A percentile compares a stretch with the other conserved stretches of the same genome.
These are phyloP conservation scores for Lotmaria passim DNA, from an alignment of 208 protist species.

Conservation along the genomic window DNA sequence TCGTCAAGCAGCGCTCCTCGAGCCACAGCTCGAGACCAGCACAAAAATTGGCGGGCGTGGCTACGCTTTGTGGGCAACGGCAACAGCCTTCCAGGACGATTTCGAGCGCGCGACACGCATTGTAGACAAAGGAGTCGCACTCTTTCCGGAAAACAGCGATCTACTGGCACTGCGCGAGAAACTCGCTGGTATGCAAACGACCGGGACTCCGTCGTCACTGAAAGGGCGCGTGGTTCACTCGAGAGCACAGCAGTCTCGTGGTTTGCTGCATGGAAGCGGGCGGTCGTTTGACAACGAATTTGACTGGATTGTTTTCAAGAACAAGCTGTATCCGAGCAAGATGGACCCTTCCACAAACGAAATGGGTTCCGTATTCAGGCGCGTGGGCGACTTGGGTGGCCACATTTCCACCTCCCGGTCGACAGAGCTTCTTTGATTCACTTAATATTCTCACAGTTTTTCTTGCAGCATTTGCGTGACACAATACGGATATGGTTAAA, in stretches of 20 bases:
- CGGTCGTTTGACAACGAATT: slow-evolving; percentile 86
- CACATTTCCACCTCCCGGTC: slow-evolving; percentile 82
- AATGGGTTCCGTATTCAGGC: slow-evolving; percentile 87
- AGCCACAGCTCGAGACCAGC: slow-evolving; percentile 19
- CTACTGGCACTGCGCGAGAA: slow-evolving; percentile 35
- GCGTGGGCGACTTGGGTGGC: slow-evolving; percentile 78
- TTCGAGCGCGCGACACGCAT: slow-evolving; percentile 66
- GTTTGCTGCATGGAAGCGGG: slow-evolving; percentile 58
- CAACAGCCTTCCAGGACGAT: slow-evolving; percentile 86
- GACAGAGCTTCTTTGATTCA: slow-evolving; percentile 47
- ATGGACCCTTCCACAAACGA: slow-evolving; percentile 84
- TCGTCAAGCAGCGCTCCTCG: slow-evolving; percentile 69
- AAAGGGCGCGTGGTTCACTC: slow-evolving; percentile 33
- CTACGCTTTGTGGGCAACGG: slow-evolving; percentile 75
- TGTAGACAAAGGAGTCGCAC: slow-evolving; percentile 62
- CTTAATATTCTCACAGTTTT: background rate
- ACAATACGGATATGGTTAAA: too few relatives aligned
- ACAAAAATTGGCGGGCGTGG: slow-evolving; percentile 36
- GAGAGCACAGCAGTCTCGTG: slow-evolving; percentile 61
- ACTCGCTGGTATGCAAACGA: background rate
- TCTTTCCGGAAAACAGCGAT: slow-evolving; percentile 40
- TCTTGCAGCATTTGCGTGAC: background rate
- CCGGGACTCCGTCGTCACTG: slow-evolving; percentile 9
- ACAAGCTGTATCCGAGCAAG: slow-evolving; percentile 83
- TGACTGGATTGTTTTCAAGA: slow-evolving; percentile 83